phyloP scores from a whole-genome alignment of 345 rosid genomes.

The Syzygium jambos region DNA sequence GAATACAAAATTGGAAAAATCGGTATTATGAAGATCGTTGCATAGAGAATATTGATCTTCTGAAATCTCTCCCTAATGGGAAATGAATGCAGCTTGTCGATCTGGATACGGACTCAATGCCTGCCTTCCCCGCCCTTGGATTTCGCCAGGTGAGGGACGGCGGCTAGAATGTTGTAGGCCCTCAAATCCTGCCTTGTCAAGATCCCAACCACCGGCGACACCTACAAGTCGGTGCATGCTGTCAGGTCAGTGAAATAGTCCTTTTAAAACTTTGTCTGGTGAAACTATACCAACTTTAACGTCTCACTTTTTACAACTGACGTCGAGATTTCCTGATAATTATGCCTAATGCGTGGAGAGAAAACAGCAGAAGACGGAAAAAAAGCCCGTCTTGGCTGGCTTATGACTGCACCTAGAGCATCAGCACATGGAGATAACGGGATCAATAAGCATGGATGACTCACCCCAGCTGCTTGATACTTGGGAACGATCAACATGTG shows the following conservation, averaged over 20 bases:
- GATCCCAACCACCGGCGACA: constrained; percentile 60
- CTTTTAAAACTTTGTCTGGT: background rate
- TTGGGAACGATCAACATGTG: constrained; percentile 75
- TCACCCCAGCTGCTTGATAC: constrained; percentile 67
- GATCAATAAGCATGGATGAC: constrained; percentile 1
- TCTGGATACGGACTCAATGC: background rate
- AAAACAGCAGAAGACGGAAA: background rate
- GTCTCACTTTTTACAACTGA: background rate
- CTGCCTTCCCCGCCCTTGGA: constrained; percentile 30
- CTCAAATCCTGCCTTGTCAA: constrained; percentile 81
- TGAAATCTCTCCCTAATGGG: background rate
- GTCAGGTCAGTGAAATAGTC: background rate
- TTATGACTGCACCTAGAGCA: background rate
- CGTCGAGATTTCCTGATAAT: background rate
- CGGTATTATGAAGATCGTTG: background rate
- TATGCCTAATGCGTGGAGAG: background rate
- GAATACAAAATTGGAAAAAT: constrained; percentile 28
- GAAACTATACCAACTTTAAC: background rate
- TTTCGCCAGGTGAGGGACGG: constrained; percentile 59
- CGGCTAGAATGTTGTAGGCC: constrained; percentile 57
- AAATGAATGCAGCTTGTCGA: background rate
- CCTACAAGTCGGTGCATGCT: constrained; percentile 22
- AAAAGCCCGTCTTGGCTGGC: background rate
- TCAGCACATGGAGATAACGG: background rate
- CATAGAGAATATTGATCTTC: background rate